phyloP scores from a whole-genome alignment of 2,329 filamentous ascomycete species.

The Trichoderma breve region DNA sequence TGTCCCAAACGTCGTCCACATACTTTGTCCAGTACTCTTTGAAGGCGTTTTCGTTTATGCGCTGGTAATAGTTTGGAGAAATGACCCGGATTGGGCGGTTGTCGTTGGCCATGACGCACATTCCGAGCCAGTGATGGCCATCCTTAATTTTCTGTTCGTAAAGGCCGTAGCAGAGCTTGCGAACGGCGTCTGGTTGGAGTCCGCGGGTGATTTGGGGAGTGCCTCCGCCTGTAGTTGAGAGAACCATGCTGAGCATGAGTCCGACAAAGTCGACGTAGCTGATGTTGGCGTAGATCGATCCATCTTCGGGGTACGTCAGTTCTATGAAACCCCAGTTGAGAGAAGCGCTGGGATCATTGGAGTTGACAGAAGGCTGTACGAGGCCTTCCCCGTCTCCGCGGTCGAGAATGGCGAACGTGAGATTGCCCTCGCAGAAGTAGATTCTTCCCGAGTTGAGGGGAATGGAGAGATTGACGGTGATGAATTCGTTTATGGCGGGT shows the following conservation, averaged over 20 bases:
- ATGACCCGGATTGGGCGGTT: conserved; percentile 45
- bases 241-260: conserved; percentile 49
- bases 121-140: conserved; percentile 42
- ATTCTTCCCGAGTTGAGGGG: conserved; percentile 43
- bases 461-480: conserved; percentile 41
- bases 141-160: conserved; percentile 38
- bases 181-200: conserved; percentile 37
- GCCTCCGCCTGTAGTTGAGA: conserved; percentile 38
- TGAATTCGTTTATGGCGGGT: conserved; percentile 36
- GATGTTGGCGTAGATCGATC: conserved; percentile 47
- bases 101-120: conserved; percentile 40
- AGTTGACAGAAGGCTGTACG: conserved; percentile 49
- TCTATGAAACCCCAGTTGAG: conserved; percentile 52
- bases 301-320: conserved; percentile 42
- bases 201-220: conserved; percentile 41
- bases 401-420: conserved; percentile 44
- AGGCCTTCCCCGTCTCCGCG: conserved; percentile 35
- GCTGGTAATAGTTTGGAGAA: conserved; percentile 43
- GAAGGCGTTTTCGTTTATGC: conserved; percentile 37
- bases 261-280: conserved; percentile 53
- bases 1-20: conserved; percentile 47
- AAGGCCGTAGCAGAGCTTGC: conserved; percentile 42
- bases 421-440: conserved; percentile 44
- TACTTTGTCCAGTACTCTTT: conserved; percentile 45
- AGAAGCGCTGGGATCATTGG: conserved; percentile 41